A percentile compares a stretch with the other conserved stretches of the same genome.
Conservation (phyloP, 345 rosid species). For the Nasturtium officinale region DNA sequence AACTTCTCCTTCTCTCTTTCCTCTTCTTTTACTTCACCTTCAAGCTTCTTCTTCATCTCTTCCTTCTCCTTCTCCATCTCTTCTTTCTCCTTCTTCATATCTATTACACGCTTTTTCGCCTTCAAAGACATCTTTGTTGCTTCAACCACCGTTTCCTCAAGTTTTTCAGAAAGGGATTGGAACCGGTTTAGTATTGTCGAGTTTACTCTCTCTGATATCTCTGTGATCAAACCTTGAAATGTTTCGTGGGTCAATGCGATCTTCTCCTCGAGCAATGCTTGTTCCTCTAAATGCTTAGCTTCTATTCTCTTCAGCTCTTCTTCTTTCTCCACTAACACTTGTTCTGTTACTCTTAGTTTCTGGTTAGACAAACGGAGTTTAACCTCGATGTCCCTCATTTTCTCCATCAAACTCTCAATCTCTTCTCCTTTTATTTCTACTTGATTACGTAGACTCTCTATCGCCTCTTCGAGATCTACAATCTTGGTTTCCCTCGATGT, state of each 20-base stretch:
- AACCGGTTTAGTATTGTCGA: conserved; percentile 43
- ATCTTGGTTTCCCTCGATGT: conserved; percentile 51
- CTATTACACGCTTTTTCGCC: too few species aligned
- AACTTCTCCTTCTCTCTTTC: conserved; percentile 58
- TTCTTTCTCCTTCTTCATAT: conserved; percentile 47
- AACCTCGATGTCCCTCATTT: conserved; percentile 66
- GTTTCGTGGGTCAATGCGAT: conserved; percentile 50
- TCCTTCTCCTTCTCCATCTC: conserved; percentile 41
- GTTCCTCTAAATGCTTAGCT: conserved; percentile 66
- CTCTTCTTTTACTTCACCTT: conserved; percentile 50
- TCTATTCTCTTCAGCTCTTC: conserved; percentile 63
- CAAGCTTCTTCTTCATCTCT: conserved; percentile 48
- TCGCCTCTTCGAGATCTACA: conserved; percentile 55
- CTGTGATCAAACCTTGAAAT: conserved; percentile 49
- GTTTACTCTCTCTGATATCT: conserved; percentile 50
- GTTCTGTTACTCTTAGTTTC: conserved; percentile 89
- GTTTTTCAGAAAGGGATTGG: conserved; percentile 47
- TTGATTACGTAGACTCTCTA: conserved; percentile 69
- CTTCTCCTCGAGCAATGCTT: conserved; percentile 60
- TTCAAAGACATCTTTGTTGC: too few species aligned
- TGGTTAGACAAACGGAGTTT: conserved; percentile 89
- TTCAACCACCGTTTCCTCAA: too few species aligned
- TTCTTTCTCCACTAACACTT: conserved; percentile 74
- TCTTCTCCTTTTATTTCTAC: conserved; percentile 87
- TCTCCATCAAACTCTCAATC: conserved; percentile 52